These are phyloP conservation scores for Podospora appendiculata DNA, from an alignment of 495 filamentous ascomycete species.

Conservation along the genomic window DNA sequence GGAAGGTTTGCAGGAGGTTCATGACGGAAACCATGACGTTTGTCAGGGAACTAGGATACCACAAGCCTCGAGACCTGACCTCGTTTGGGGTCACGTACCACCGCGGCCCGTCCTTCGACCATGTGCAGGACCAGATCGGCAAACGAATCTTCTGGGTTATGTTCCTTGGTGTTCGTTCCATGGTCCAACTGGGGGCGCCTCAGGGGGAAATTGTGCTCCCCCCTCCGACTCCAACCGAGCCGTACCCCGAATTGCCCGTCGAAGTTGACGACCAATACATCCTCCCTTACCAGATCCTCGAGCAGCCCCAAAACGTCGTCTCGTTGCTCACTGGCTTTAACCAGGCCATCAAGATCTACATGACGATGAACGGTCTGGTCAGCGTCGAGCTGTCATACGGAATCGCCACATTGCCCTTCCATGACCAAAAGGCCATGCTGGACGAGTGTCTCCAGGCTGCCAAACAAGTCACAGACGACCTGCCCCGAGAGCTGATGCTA, in stretches of 20 bases:
- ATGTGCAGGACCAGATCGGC: slow-evolving; percentile 70
- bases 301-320: slow-evolving; percentile 53
- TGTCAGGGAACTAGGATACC: slow-evolving; percentile 56
- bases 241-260: slow-evolving; percentile 71
- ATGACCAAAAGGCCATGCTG: slow-evolving; percentile 57
- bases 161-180: slow-evolving; percentile 57
- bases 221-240: slow-evolving; percentile 62
- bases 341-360: slow-evolving; percentile 62
- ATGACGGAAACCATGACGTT: slow-evolving; percentile 68
- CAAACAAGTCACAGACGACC: slow-evolving; percentile 50
- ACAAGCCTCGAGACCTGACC: slow-evolving; percentile 35
- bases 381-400: slow-evolving; percentile 70
- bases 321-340: slow-evolving; percentile 70
- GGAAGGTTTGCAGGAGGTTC: slow-evolving; percentile 59
- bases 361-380: slow-evolving; percentile 58
- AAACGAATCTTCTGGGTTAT: slow-evolving; percentile 74
- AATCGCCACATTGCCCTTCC: slow-evolving; percentile 61
- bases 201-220: slow-evolving; percentile 58
- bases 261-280: slow-evolving; percentile 79
- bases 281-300: slow-evolving; percentile 49
- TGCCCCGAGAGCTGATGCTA: slow-evolving; percentile 56
- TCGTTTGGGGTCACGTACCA: slow-evolving; percentile 19
- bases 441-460: slow-evolving; percentile 52
- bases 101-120: slow-evolving; percentile 42
- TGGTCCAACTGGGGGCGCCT: slow-evolving; percentile 61